Evolutionary conservation across 805 yeast genomes (phyloP).

Genomic region (Saturnispora besseyi): DNA sequence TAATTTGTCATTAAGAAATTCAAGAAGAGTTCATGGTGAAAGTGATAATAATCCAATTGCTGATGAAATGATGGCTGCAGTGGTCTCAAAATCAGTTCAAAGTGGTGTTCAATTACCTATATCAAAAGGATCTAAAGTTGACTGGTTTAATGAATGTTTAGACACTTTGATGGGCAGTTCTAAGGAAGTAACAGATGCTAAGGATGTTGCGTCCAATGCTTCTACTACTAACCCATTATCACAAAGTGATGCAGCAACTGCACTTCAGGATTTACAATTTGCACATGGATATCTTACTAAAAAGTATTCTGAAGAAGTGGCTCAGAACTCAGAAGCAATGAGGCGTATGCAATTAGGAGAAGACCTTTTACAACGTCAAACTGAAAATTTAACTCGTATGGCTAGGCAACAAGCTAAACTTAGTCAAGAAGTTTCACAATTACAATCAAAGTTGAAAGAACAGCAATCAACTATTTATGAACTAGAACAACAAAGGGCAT

Average conservation of each 20-base stretch:
- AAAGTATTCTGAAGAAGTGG: conserved; percentile 59
- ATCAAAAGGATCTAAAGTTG: conserved; percentile 18
- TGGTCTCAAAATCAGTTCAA: conserved; percentile 39
- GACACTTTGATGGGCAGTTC: conserved; percentile 9
- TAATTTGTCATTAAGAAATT: neutral
- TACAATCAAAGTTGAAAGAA: conserved; percentile 31
- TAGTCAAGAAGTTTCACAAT: conserved; percentile 23
- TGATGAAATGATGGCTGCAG: conserved; percentile 38
- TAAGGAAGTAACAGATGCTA: neutral
- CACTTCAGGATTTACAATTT: conserved; percentile 58
- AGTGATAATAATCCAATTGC: conserved; percentile 19
- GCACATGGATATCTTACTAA: conserved; percentile 62
- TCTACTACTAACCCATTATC: neutral
- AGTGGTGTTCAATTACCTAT: conserved; percentile 29
- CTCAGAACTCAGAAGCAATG: conserved; percentile 40
- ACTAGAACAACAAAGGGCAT: conserved; percentile 29
- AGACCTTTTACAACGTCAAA: conserved; percentile 30
- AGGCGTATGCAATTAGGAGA: conserved; percentile 41
- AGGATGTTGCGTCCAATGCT: neutral
- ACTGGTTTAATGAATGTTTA: conserved; percentile 26
- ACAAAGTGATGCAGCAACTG: conserved; percentile 29
- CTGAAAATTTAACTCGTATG: conserved; percentile 29
- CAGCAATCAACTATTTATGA: conserved; percentile 34
- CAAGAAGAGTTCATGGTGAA: neutral
- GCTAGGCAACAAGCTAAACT: conserved; percentile 30